phyloP scores from a whole-genome alignment of 345 rosid genomes.

The Mallotus nudiflorus region DNA sequence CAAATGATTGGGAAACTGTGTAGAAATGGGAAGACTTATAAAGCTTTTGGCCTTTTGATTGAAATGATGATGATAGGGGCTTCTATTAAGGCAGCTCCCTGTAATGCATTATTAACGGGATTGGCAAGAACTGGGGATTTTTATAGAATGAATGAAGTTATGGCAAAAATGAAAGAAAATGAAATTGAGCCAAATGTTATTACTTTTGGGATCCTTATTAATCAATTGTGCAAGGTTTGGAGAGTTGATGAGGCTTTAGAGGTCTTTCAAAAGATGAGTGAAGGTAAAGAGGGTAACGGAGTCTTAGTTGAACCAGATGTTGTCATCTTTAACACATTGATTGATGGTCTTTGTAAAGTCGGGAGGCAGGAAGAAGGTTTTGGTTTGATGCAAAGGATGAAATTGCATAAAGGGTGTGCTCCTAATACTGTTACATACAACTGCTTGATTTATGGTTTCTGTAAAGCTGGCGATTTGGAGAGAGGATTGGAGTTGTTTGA shows the following conservation, averaged over 20 bases:
- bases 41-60: slow-evolving; percentile 50
- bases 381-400: slow-evolving; percentile 54
- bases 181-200: slow-evolving; percentile 50
- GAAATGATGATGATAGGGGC: slow-evolving; percentile 48
- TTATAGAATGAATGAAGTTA: slow-evolving; percentile 52
- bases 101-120: slow-evolving; percentile 59
- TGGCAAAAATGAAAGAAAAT: slow-evolving; percentile 56
- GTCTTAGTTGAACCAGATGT: slow-evolving; percentile 56
- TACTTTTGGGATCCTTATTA: slow-evolving; percentile 67
- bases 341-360: slow-evolving; percentile 72
- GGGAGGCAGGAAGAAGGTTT: slow-evolving; percentile 81
- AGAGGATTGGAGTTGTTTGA: slow-evolving; percentile 51
- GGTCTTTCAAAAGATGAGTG: slow-evolving; percentile 50
- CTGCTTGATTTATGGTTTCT: slow-evolving; percentile 69
- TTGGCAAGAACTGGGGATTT: slow-evolving; percentile 49
- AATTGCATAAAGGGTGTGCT: slow-evolving; percentile 35
- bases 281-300: slow-evolving; percentile 33
- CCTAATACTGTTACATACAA: slow-evolving; percentile 62
- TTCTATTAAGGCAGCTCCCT: slow-evolving; percentile 45
- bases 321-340: slow-evolving; percentile 59
- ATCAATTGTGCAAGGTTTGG: slow-evolving; percentile 56
- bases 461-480: slow-evolving; percentile 64
- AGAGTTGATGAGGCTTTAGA: slow-evolving; percentile 67
- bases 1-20: slow-evolving; percentile 51
- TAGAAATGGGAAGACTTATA: slow-evolving; percentile 30